Percentiles rank a stretch among this genome's conserved stretches.
Conservation (phyloP, 257 asterid genomes). For the Solanum paucissectum region DNA sequence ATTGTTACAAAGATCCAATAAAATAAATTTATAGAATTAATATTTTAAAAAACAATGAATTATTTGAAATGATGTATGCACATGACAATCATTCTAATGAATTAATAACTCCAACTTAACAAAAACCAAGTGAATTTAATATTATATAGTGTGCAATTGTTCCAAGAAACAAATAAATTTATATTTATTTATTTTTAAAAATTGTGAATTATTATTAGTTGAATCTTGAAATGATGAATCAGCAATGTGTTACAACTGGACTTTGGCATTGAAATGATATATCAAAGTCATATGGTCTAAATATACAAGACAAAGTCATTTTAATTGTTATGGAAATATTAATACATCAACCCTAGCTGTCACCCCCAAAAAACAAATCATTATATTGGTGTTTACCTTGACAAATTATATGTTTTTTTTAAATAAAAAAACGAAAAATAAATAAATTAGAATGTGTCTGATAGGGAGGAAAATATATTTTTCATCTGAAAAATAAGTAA, state of each 20-base stretch:
- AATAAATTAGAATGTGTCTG: not conserved
- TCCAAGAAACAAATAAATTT: not conserved
- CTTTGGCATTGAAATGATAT: constrained; percentile 33
- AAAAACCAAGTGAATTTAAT: not conserved
- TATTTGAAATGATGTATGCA: not conserved
- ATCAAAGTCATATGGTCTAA: constrained; percentile 50
- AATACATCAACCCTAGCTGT: constrained; percentile 40
- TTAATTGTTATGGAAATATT: constrained; percentile 35
- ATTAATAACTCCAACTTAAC: not conserved
- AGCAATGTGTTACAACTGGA: constrained; percentile 7
- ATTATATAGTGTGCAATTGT: not conserved
- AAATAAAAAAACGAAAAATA: no score
- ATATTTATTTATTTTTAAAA: not conserved
- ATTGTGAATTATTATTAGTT: not conserved
- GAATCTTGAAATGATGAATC: not conserved
- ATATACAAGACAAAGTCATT: constrained; percentile 51
- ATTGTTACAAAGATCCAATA: not conserved
- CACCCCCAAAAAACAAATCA: constrained; percentile 7
- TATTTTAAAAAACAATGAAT: not conserved
- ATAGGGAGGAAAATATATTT: not conserved
- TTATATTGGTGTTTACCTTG: not conserved
- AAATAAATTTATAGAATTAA: not conserved
- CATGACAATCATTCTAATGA: not conserved
- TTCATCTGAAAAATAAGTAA: no score
- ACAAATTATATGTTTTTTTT: not conserved